These are phyloP conservation scores for Lathyrus sativus DNA, from an alignment of 306 rosid species.

Conservation along the genomic window DNA sequence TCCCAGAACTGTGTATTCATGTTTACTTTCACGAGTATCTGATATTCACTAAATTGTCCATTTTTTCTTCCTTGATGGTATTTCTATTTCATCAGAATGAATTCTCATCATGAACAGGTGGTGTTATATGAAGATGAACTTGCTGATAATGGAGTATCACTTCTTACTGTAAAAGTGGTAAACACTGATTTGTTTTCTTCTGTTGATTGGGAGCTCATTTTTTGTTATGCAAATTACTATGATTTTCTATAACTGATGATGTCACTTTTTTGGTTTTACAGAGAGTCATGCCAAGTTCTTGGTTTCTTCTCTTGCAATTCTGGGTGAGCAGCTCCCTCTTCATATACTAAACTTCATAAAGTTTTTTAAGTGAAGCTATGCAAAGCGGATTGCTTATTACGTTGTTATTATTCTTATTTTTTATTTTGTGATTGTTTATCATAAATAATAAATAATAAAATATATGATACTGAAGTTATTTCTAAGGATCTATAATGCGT, in stretches of 20 bases:
- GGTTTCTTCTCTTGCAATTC: constrained; percentile 94
- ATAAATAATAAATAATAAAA: background rate
- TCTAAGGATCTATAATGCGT: constrained; percentile 10
- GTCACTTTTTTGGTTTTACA: constrained; percentile 48
- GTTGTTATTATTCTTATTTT: constrained; percentile 6
- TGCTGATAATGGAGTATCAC: constrained; percentile 93
- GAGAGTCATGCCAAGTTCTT: constrained; percentile 97
- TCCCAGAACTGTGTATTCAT: constrained; percentile 18
- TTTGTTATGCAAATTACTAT: constrained; percentile 26
- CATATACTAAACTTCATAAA: constrained; percentile 9
- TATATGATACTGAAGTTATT: constrained; percentile 27
- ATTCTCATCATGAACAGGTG: constrained; percentile 61
- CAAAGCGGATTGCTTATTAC: background rate
- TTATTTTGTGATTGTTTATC: constrained; percentile 14
- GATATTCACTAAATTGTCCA: constrained; percentile 23
- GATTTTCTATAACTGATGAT: constrained; percentile 38
- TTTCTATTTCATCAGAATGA: constrained; percentile 34
- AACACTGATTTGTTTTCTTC: constrained; percentile 37
- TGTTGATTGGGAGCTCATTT: constrained; percentile 1
- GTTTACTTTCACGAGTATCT: constrained; percentile 22
- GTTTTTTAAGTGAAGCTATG: constrained; percentile 8
- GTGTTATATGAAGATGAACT: constrained; percentile 93
- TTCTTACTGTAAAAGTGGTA: constrained; percentile 97
- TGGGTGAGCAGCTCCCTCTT: constrained; percentile 72
- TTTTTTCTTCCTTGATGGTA: constrained; percentile 32